A percentile compares a stretch with the other conserved stretches of the same genome.
These are phyloP conservation scores for Pyrrhoderma noxium DNA, from an alignment of 1,284 basidiomycete species.

Conservation along the genomic window DNA sequence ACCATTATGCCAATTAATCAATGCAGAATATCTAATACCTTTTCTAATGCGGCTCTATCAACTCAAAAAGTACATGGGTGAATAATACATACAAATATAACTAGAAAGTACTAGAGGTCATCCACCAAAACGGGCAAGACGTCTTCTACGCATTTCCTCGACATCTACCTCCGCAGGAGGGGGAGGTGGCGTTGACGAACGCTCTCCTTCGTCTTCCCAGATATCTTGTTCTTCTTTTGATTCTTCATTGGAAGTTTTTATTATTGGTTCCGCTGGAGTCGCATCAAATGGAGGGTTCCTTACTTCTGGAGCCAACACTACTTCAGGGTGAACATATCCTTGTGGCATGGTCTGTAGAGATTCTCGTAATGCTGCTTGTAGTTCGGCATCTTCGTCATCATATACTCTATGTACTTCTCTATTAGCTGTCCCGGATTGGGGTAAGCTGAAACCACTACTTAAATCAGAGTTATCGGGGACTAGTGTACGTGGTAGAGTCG, in stretches of 20 bases:
- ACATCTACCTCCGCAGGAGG: conserved; percentile 38
- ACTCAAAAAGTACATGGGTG: too few relatives aligned
- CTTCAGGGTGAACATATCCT: conserved; percentile 37
- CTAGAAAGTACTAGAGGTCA: too few relatives aligned
- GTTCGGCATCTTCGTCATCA: conserved; percentile 81
- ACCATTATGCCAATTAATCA: not conserved
- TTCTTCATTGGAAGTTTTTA: conserved; percentile 20
- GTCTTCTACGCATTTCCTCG: conserved; percentile 71
- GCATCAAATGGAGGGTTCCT: conserved; percentile 18
- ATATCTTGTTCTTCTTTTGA: conserved; percentile 26
- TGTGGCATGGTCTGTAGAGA: conserved; percentile 65
- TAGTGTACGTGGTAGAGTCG: too few relatives aligned
- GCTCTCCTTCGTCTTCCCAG: conserved; percentile 22
- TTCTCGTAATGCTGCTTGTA: conserved; percentile 80
- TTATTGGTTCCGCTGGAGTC: conserved; percentile 19
- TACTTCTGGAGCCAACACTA: conserved; percentile 16
- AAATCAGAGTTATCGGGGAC: too few relatives aligned
- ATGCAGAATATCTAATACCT: too few relatives aligned
- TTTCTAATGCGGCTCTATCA: too few relatives aligned
- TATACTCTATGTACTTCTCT: conserved; percentile 42
- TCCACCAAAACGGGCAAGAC: conserved; percentile 71
- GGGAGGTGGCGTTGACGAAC: conserved; percentile 21
- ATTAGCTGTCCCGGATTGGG: not conserved
- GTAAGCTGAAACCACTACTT: conserved; percentile 26
- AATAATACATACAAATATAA: too few relatives aligned